Evolutionary conservation across 1,284 basidiomycete species (phyloP).

Genomic region (Singerocomus rubriflavus): DNA sequence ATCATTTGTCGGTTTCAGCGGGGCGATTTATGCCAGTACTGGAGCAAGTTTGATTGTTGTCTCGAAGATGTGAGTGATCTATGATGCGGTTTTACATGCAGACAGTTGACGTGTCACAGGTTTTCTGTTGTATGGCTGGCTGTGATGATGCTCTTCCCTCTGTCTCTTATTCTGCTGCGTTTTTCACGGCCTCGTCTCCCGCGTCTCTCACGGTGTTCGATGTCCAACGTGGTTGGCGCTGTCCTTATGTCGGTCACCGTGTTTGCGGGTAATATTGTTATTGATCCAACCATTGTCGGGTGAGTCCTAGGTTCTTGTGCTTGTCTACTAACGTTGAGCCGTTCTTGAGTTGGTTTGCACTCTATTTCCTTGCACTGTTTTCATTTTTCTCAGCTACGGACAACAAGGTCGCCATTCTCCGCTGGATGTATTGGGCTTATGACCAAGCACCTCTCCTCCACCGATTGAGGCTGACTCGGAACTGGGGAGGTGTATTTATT

Average conservation of each 20-base stretch:
- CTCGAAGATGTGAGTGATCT: constrained; percentile 50
- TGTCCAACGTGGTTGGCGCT: constrained; percentile 40
- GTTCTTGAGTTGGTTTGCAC: constrained; percentile 55
- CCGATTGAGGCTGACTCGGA: constrained; percentile 33
- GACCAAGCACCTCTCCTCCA: constrained; percentile 54
- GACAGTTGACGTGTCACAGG: constrained; percentile 28
- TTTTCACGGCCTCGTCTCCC: constrained; percentile 61
- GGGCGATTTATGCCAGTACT: constrained; percentile 56
- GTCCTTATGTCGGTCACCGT: constrained; percentile 46
- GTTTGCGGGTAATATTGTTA: constrained; percentile 58
- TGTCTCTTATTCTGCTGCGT: constrained; percentile 57
- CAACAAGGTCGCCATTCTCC: constrained; percentile 50
- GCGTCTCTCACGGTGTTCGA: constrained; percentile 39
- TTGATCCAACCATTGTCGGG: constrained; percentile 54
- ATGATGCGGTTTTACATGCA: background rate
- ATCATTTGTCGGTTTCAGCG: constrained; percentile 49
- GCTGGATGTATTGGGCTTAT: constrained; percentile 59
- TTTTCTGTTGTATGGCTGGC: constrained; percentile 63
- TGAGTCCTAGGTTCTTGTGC: constrained; percentile 29
- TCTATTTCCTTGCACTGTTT: constrained; percentile 52
- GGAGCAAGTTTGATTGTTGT: constrained; percentile 51
- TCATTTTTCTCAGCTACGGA: constrained; percentile 47
- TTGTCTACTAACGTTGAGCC: constrained; percentile 1
- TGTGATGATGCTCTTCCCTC: constrained; percentile 62
- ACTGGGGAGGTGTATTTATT: constrained; percentile 41